Base-by-base conservation (phyloP, 495 filamentous ascomycete genomes). In the Hypomontagnella submonticulosa region DNA sequence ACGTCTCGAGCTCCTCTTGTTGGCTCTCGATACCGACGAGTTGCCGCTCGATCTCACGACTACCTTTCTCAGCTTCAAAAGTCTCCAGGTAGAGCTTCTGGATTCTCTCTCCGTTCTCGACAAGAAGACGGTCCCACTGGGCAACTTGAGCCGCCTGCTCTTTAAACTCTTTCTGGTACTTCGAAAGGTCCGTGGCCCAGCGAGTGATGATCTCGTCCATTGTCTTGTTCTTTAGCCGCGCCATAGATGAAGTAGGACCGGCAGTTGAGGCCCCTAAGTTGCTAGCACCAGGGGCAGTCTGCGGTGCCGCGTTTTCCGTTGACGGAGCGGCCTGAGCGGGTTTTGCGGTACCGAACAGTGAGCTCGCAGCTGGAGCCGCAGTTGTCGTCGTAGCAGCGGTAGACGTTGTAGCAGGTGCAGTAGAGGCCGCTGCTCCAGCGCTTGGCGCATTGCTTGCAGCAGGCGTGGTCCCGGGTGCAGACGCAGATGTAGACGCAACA, bases 201-300 rank as follows among this genome's bases (percentile, higher is more conserved):
- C 92, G 87, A n/a, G 90, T 97, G 70, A 99, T 92, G 66, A 99
- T 98, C 74, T 99, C 96, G 71, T 98, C 95, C 94, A 99, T 98
- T 0, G 94, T 96, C 80, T 96, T 98, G 73, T 97, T 96, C 80
- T 96, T 97, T 16, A 99, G 80, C 10, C 95, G 91, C 1, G 94
- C 94, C 68, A 92, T 85, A 16, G 89, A 84, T n/a, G 93, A 91
- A 1, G 86, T 73, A 5, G 92, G 92, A 0, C 92, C 93, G 38
- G 85, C 77, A 16, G 90, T 94, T 0, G 92, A 94, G n/a, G 85
- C 84, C 11, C 83, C 82, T 57, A 92, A 77, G 12, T 71, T 67
- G 10, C 71, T 70, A 3, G 74, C 68, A 11, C 72, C 63, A 36
- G 74, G 57, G 9, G 69, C 51, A 15, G 68, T 48, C 47, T 71